phyloP scores from a whole-genome alignment of 306 rosid genomes.

The Cucumis melo region DNA sequence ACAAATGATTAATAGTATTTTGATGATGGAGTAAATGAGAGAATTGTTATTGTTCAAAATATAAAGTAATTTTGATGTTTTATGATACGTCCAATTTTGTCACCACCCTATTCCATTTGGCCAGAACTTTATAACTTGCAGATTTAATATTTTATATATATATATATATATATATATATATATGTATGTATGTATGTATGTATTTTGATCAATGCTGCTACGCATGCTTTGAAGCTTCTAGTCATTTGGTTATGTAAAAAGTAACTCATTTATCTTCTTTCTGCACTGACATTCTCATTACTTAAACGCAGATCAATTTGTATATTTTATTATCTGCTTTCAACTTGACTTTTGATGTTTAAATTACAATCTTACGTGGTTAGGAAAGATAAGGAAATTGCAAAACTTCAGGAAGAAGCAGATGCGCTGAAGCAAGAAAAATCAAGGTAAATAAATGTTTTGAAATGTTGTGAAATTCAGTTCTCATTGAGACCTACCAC shows the following conservation, averaged over 20 bases:
- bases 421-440: constrained; percentile 46
- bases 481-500: not conserved
- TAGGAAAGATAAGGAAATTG: constrained; percentile 76
- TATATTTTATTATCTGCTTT: not conserved
- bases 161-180: too few relatives aligned
- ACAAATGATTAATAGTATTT: too few relatives aligned
- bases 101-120: not conserved
- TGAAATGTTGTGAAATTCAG: not conserved
- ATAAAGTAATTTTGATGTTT: not conserved
- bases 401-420: constrained; percentile 54
- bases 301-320: not conserved
- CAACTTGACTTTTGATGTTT: not conserved
- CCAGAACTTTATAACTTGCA: not conserved
- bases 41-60: not conserved
- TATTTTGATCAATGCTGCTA: not conserved
- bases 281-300: not conserved
- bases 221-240: not conserved
- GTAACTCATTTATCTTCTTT: not conserved
- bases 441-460: constrained; percentile 37
- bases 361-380: constrained; percentile 13
- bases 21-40: not conserved
- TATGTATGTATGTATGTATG: not conserved
- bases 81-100: not conserved
- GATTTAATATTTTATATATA: not conserved
- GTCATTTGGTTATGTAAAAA: not conserved